Evolutionary conservation across 306 rosid species (phyloP).

Genomic region (Cicer chorassanicum): DNA sequence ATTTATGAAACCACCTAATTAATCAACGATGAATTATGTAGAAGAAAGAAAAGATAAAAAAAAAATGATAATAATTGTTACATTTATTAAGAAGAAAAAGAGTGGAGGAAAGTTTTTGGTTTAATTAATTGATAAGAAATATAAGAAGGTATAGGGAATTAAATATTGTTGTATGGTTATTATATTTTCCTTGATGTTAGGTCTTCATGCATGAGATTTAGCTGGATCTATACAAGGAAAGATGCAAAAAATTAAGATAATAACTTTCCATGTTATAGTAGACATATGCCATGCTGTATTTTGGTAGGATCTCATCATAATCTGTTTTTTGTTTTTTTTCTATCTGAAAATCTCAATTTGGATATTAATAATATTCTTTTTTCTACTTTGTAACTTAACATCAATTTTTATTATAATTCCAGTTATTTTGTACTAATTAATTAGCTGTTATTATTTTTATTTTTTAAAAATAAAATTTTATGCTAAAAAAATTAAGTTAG

Average conservation of each 20-base stretch:
- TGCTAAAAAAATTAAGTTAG: too few species aligned
- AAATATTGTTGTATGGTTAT: constrained; percentile 31
- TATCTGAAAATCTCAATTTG: constrained; percentile 12
- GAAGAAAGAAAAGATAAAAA: background rate
- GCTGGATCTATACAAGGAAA: constrained; percentile 14
- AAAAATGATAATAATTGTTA: background rate
- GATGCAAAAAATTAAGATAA: background rate
- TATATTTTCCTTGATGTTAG: constrained; percentile 41
- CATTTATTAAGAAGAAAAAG: background rate
- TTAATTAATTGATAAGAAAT: too few species aligned
- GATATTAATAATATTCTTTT: background rate
- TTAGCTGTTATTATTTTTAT: too few species aligned
- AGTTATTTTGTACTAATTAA: too few species aligned
- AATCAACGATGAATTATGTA: constrained; percentile 23
- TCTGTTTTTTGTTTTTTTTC: background rate
- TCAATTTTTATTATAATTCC: too few species aligned
- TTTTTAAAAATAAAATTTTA: too few species aligned
- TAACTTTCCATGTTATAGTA: constrained; percentile 41
- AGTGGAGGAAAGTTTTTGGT: constrained; percentile 19
- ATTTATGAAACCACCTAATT: background rate
- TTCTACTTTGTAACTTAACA: too few species aligned
- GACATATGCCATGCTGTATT: constrained; percentile 38
- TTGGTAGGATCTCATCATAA: constrained; percentile 11
- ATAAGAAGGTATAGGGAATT: background rate
- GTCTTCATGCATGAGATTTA: constrained; percentile 32